Percentiles rank a stretch among this genome's conserved stretches.
Conservation (phyloP, 768 basidiomycete genomes). For the Nidularia pulvinata region DNA sequence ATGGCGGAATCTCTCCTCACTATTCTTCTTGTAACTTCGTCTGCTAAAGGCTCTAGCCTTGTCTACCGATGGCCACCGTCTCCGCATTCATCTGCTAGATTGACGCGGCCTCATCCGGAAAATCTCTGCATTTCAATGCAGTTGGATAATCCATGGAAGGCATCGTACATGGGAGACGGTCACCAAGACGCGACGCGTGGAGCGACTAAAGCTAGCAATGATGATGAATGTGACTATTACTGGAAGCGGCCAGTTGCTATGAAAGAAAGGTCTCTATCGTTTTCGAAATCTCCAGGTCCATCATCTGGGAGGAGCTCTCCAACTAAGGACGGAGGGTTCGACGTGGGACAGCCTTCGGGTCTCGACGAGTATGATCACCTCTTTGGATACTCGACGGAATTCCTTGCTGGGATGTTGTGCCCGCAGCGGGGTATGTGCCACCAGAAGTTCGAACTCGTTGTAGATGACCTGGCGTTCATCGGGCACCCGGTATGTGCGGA, state of each 20-base stretch:
- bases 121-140: conserved; percentile 42
- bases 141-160: conserved; percentile 75
- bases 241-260: conserved; percentile 59
- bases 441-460: conserved; percentile 90
- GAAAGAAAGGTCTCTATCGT: conserved; percentile 52
- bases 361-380: conserved; percentile 61
- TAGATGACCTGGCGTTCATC: conserved; percentile 91
- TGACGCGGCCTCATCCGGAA: conserved; percentile 68
- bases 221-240: conserved; percentile 48
- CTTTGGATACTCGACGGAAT: conserved; percentile 81
- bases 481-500: conserved; percentile 93
- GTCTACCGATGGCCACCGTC: conserved; percentile 87
- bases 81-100: conserved; percentile 61
- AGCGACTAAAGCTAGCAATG: conserved; percentile 13
- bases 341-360: conserved; percentile 27
- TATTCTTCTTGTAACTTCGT: conserved; percentile 81
- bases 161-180: conserved; percentile 50
- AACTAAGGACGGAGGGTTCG: conserved; percentile 36
- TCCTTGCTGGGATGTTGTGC: conserved; percentile 80
- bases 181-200: conserved; percentile 18
- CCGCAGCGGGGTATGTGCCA: conserved; percentile 84
- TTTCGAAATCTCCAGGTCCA: conserved; percentile 42
- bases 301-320: conserved; percentile 53
- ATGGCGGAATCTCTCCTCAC: conserved; percentile 85
- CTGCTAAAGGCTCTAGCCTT: conserved; percentile 75